phyloP scores from a whole-genome alignment of 2,329 filamentous ascomycete genomes.

The Helotiales sp. region DNA sequence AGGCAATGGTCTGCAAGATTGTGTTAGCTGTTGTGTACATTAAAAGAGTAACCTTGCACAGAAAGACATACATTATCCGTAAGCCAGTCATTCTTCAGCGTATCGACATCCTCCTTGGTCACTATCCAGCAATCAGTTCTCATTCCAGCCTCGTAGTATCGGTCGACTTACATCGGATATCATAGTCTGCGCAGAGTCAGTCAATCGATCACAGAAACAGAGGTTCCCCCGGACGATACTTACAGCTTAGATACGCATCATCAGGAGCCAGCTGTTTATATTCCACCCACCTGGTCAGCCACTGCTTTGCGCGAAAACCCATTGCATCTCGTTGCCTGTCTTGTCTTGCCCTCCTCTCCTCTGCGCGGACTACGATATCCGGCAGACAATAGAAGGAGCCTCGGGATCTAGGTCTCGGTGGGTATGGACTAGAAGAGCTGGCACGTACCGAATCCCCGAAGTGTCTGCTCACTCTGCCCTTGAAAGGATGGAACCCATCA shows the following conservation, averaged over 20 bases:
- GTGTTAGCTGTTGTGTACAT: slow-evolving; percentile 21
- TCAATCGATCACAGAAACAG: neutral
- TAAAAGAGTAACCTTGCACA: neutral
- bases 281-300: slow-evolving; percentile 32
- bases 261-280: slow-evolving; percentile 58
- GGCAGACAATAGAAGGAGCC: neutral
- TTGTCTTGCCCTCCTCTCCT: neutral
- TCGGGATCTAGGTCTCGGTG: neutral
- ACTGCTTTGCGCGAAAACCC: slow-evolving; percentile 19
- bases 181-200: slow-evolving; percentile 56
- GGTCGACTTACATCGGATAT: slow-evolving; percentile 60
- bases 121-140: slow-evolving; percentile 56
- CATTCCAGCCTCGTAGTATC: neutral
- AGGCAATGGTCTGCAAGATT: slow-evolving; percentile 78
- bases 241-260: slow-evolving; percentile 73
- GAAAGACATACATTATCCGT: slow-evolving; percentile 77
- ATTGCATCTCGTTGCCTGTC: slow-evolving; percentile 15
- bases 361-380: neutral
- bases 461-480: slow-evolving; percentile 54
- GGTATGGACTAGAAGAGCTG: slow-evolving; percentile 9
- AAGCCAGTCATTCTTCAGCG: slow-evolving; percentile 90
- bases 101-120: slow-evolving; percentile 86
- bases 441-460: slow-evolving; percentile 55
- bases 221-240: slow-evolving; percentile 43
- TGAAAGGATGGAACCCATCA: slow-evolving; percentile 56